Evolutionary conservation across 2,329 filamentous ascomycete species (phyloP).

Genomic region (Epichloe sibirici): DNA sequence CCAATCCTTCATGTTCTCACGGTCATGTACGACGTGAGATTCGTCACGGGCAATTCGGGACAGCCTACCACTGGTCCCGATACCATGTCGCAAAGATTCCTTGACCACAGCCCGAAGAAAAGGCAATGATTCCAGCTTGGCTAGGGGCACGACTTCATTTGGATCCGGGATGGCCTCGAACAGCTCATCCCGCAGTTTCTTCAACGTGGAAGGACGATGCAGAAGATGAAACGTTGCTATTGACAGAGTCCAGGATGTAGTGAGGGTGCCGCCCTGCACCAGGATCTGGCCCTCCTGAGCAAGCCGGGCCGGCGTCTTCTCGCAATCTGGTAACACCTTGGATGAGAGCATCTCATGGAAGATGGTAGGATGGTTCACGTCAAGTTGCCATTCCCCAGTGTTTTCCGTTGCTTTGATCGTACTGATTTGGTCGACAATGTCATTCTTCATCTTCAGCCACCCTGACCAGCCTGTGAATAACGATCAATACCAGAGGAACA

Average conservation of each 20-base stretch:
- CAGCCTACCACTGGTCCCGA: slow-evolving; percentile 33
- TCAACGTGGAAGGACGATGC: slow-evolving; percentile 17
- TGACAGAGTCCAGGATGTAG: slow-evolving; percentile 25
- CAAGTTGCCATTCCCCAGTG: slow-evolving; percentile 21
- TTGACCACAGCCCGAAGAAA: slow-evolving; percentile 39
- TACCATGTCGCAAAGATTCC: slow-evolving; percentile 37
- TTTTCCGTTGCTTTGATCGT: slow-evolving; percentile 23
- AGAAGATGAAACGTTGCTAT: slow-evolving; percentile 24
- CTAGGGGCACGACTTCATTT: slow-evolving; percentile 15
- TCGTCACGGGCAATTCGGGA: slow-evolving; percentile 34
- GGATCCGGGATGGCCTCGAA: slow-evolving; percentile 21
- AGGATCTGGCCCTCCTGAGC: slow-evolving; percentile 27
- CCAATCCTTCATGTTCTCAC: slow-evolving; percentile 15
- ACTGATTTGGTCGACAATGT: slow-evolving; percentile 23
- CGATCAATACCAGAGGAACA: slow-evolving; percentile 11
- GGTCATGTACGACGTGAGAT: slow-evolving; percentile 18
- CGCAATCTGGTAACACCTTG: slow-evolving; percentile 17
- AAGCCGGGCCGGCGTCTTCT: slow-evolving; percentile 22
- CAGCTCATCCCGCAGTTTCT: slow-evolving; percentile 23
- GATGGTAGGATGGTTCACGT: slow-evolving; percentile 23
- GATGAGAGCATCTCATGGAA: slow-evolving; percentile 23
- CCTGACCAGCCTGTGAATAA: slow-evolving; percentile 21
- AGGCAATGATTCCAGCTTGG: slow-evolving; percentile 22
- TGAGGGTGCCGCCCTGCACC: slow-evolving; percentile 28
- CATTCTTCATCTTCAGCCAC: slow-evolving; percentile 27